Conservation (phyloP, 495 filamentous ascomycete genomes). For the Aspergillus funiculosus region DNA sequence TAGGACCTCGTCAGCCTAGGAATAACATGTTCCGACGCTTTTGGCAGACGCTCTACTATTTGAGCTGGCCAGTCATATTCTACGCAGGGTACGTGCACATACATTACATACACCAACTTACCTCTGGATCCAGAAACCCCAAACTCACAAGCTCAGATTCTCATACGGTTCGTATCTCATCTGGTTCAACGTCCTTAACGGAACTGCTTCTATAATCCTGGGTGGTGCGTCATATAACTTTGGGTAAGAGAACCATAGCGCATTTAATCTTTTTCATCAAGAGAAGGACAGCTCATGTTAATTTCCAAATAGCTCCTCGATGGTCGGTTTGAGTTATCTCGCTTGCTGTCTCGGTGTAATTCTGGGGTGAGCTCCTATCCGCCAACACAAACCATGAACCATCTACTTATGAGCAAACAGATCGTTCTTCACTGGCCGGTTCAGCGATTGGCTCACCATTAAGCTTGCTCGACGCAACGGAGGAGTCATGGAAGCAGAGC, state of each 20-base stretch:
- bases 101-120: not conserved
- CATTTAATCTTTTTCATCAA: not conserved
- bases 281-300: too few species aligned
- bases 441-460: conserved; percentile 56
- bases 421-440: conserved; percentile 45
- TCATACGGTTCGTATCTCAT: conserved; percentile 59
- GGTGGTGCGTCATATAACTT: conserved; percentile 52
- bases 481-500: conserved; percentile 58
- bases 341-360: conserved; percentile 52
- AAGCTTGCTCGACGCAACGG: conserved; percentile 54
- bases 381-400: not conserved
- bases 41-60: conserved; percentile 37
- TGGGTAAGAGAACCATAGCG: conserved; percentile 24
- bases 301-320: conserved; percentile 36
- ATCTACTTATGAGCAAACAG: conserved; percentile 21
- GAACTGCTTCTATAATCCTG: conserved; percentile 56
- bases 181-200: conserved; percentile 64
- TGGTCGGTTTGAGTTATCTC: conserved; percentile 58
- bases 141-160: conserved; percentile 33
- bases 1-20: conserved; percentile 42
- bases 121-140: not conserved
- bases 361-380: conserved; percentile 32
- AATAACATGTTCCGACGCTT: conserved; percentile 45
- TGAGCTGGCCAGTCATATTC: conserved; percentile 58
- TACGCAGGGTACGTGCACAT: conserved; percentile 47